Evolutionary conservation across 345 rosid species (phyloP).

Genomic region (Eucalyptus sp.): DNA sequence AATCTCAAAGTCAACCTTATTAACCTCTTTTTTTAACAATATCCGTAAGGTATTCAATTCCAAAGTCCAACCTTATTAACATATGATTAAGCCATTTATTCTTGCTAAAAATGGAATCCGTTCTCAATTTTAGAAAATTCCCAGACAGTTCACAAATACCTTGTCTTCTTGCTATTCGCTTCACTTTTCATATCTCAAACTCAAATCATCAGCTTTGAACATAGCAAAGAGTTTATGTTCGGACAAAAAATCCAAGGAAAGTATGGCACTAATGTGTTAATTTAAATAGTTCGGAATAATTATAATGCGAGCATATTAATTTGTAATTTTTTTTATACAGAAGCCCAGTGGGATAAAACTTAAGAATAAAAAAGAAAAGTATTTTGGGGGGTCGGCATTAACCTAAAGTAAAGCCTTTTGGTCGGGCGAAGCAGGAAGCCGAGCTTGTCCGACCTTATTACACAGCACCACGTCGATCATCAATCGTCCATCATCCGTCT

Average conservation of each 20-base stretch:
- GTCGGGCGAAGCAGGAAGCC: background rate
- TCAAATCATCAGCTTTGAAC: no score
- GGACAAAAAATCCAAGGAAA: rapidly evolving
- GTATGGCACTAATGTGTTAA: rapidly evolving
- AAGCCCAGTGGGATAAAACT: rapidly evolving
- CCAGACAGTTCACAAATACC: rapidly evolving
- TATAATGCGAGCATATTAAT: rapidly evolving
- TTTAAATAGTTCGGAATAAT: rapidly evolving
- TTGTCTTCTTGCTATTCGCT: rapidly evolving
- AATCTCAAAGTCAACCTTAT: background rate
- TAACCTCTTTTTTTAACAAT: no score
- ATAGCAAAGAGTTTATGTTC: background rate
- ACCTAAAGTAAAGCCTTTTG: background rate
- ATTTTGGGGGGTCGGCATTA: background rate
- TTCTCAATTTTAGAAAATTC: background rate
- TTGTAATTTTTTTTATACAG: no score
- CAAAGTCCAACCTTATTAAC: background rate
- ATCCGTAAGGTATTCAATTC: rapidly evolving
- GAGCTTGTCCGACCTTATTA: background rate
- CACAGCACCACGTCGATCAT: background rate
- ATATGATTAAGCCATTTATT: background rate
- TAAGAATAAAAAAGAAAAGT: background rate
- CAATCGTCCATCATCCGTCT: background rate
- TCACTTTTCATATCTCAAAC: no score
- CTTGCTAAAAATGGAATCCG: rapidly evolving